Conservation (phyloP, 2,329 filamentous ascomycete species). For the Cryphonectria carpinicola region DNA sequence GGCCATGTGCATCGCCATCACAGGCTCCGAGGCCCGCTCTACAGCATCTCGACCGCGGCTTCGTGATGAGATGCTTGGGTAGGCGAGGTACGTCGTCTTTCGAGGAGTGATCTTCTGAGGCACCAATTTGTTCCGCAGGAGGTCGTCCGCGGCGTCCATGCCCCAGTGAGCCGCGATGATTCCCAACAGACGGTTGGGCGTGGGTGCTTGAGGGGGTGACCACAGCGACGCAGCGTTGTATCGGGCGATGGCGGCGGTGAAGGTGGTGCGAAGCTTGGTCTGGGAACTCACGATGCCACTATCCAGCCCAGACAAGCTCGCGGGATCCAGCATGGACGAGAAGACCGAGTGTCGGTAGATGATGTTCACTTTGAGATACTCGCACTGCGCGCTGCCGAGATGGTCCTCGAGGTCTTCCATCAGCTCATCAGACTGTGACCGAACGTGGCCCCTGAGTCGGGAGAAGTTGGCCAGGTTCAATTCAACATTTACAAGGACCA, state of each 20-base stretch:
- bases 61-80: constrained; percentile 8
- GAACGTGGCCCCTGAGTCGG: constrained; percentile 33
- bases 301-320: not conserved
- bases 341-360: constrained; percentile 63
- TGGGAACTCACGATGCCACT: constrained; percentile 45
- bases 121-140: constrained; percentile 41
- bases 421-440: constrained; percentile 55
- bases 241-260: constrained; percentile 53
- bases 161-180: constrained; percentile 57
- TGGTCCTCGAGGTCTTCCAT: constrained; percentile 63
- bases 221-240: constrained; percentile 54
- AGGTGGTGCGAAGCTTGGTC: constrained; percentile 58
- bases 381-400: constrained; percentile 51
- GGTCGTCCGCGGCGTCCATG: constrained; percentile 45
- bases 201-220: constrained; percentile 49
- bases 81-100: constrained; percentile 27
- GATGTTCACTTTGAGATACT: constrained; percentile 57
- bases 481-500: constrained; percentile 54
- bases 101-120: constrained; percentile 21
- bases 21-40: not conserved
- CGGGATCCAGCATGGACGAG: constrained; percentile 33
- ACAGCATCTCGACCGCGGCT: constrained; percentile 28
- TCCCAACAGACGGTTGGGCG: constrained; percentile 45
- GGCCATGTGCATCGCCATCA: not conserved
- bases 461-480: constrained; percentile 35